These are phyloP conservation scores for Urochloa ruziziensis DNA, from an alignment of 176 grass and related monocot genomes.

Conservation along the genomic window DNA sequence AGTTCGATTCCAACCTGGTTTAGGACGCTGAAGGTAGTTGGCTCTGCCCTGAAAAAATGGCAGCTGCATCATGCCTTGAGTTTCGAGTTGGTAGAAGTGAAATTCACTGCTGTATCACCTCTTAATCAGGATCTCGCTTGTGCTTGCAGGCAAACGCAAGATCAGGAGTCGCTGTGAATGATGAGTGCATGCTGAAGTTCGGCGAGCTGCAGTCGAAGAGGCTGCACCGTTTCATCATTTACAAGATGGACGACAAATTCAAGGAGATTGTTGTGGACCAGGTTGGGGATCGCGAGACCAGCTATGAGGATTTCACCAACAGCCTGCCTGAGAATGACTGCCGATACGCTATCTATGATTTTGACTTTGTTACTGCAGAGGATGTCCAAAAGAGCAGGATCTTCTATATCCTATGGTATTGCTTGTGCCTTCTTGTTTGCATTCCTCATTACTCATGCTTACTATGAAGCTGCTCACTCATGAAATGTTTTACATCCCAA, in stretches of 20 bases:
- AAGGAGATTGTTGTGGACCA: conserved; percentile 79
- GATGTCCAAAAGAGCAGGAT: conserved; percentile 94
- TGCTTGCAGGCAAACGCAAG: conserved; percentile 53
- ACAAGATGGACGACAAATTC: conserved; percentile 58
- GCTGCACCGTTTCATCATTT: conserved; percentile 68
- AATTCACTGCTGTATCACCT: background rate
- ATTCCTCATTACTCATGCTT: background rate
- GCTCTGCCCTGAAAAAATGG: background rate
- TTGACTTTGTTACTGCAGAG: conserved; percentile 70
- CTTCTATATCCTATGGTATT: conserved; percentile 85
- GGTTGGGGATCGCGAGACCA: conserved; percentile 42
- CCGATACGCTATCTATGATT: conserved; percentile 74
- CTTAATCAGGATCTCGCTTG: background rate
- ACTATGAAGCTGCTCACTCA: background rate
- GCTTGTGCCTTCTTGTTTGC: background rate
- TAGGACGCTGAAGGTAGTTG: background rate
- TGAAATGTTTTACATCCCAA: background rate
- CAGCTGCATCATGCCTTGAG: background rate
- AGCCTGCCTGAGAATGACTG: conserved; percentile 71
- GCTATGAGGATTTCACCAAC: conserved; percentile 60
- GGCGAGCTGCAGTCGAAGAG: conserved; percentile 83
- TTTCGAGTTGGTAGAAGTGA: background rate
- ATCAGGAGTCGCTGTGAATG: conserved; percentile 72
- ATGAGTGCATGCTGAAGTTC: conserved; percentile 76
- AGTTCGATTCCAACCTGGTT: background rate